Evolutionary conservation across 371 early-diverging fungal genomes (phyloP).

Genomic region (Mortierella sp.): DNA sequence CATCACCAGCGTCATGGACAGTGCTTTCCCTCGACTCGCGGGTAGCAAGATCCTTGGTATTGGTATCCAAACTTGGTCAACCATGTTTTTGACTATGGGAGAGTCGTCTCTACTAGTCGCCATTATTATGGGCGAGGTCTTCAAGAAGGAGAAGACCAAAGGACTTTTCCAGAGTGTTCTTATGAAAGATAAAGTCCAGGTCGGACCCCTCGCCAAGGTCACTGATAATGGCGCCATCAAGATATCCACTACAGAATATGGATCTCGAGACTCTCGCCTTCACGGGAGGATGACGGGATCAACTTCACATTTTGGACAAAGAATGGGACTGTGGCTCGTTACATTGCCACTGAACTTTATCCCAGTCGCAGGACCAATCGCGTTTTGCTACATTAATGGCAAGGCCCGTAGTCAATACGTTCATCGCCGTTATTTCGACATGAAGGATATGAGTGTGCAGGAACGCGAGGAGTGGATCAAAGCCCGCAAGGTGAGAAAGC

Average conservation of each 20-base stretch:
- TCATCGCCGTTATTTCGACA: slow-evolving; percentile 55
- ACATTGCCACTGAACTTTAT: slow-evolving; percentile 53
- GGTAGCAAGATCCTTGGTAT: slow-evolving; percentile 45
- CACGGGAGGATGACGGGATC: slow-evolving; percentile 20
- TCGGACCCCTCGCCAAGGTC: slow-evolving; percentile 42
- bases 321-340: slow-evolving; percentile 52
- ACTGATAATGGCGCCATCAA: slow-evolving; percentile 36
- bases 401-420: slow-evolving; percentile 44
- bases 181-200: slow-evolving; percentile 35
- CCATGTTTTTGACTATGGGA: slow-evolving; percentile 55
- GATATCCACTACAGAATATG: slow-evolving; percentile 14
- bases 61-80: slow-evolving; percentile 52
- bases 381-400: slow-evolving; percentile 55
- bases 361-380: slow-evolving; percentile 44
- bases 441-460: slow-evolving; percentile 54
- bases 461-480: slow-evolving; percentile 55
- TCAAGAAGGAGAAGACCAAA: slow-evolving; percentile 53
- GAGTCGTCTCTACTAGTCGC: slow-evolving; percentile 49
- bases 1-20: slow-evolving; percentile 40
- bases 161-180: slow-evolving; percentile 53
- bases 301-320: slow-evolving; percentile 42
- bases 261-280: neutral
- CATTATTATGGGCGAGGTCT: slow-evolving; percentile 56
- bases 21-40: slow-evolving; percentile 31
- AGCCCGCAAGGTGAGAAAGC: slow-evolving; percentile 29